Evolutionary conservation across 2,329 filamentous ascomycete genomes (phyloP).

Genomic region (Colletotrichum trifolii): DNA sequence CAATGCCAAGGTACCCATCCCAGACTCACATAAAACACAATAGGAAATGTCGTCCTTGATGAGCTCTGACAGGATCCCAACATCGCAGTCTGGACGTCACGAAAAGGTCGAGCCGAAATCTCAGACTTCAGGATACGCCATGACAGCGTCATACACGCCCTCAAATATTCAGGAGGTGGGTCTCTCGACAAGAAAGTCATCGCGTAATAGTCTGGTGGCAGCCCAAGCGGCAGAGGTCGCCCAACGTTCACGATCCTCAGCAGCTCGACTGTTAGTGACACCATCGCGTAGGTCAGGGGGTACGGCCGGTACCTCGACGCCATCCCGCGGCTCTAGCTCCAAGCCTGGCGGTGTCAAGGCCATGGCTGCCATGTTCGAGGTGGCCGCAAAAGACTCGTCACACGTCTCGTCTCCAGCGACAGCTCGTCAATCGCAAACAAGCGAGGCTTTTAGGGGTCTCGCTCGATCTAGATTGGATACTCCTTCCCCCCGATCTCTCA

Average conservation of each 20-base stretch:
- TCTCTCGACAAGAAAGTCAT: not conserved
- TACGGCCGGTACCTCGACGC: not conserved
- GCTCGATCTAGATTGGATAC: conserved; percentile 35
- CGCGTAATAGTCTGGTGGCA: conserved; percentile 19
- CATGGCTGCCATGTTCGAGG: conserved; percentile 65
- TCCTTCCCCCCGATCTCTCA: conserved; percentile 38
- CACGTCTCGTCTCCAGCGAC: conserved; percentile 32
- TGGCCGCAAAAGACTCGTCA: conserved; percentile 42
- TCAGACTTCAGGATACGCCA: not conserved
- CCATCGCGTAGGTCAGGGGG: conserved; percentile 7
- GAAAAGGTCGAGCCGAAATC: not conserved
- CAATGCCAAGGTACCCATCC: not conserved
- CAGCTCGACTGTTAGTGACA: conserved; percentile 2
- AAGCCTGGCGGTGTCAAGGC: conserved; percentile 55
- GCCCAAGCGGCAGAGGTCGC: conserved; percentile 23
- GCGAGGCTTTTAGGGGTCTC: conserved; percentile 10
- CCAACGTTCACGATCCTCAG: conserved; percentile 22
- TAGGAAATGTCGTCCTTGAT: conserved; percentile 17
- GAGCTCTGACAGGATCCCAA: not conserved
- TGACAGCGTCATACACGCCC: too few species aligned
- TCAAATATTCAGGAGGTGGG: not conserved
- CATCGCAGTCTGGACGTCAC: not conserved
- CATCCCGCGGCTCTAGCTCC: conserved; percentile 37
- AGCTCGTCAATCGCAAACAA: conserved; percentile 3
- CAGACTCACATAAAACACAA: not conserved